Evolutionary conservation across 1,284 basidiomycete species (phyloP).

Genomic region (Cryptococcus sp.): DNA sequence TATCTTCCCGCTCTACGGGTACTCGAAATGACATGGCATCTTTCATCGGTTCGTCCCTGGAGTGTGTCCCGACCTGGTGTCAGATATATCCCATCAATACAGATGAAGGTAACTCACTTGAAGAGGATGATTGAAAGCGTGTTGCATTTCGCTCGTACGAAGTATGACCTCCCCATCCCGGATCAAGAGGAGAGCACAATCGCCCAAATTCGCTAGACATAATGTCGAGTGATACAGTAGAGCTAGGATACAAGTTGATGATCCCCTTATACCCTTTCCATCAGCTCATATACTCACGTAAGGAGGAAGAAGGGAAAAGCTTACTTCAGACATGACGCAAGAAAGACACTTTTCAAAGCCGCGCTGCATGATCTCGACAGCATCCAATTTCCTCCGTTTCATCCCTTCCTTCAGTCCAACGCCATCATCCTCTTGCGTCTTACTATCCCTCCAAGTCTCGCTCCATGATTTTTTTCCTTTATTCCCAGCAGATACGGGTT

Average conservation of each 20-base stretch:
- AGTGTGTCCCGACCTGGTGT: conserved; percentile 71
- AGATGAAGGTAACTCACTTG: conserved; percentile 14
- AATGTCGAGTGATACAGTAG: conserved; percentile 67
- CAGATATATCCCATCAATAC: neutral
- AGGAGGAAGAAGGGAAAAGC: conserved; percentile 3
- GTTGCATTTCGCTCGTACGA: conserved; percentile 92
- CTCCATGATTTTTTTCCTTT: neutral
- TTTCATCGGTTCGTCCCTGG: conserved; percentile 61
- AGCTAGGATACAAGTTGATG: conserved; percentile 56
- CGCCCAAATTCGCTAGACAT: conserved; percentile 85
- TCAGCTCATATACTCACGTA: neutral
- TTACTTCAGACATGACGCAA: conserved; percentile 48
- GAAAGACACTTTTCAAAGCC: conserved; percentile 55
- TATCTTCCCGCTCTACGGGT: conserved; percentile 76
- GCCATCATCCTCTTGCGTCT: neutral
- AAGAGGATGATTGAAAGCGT: conserved; percentile 87
- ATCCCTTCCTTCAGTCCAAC: conserved; percentile 7
- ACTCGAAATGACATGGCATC: conserved; percentile 71
- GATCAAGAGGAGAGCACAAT: conserved; percentile 83
- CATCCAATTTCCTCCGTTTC: conserved; percentile 46
- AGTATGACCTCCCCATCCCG: conserved; percentile 73
- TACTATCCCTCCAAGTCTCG: conserved; percentile 1
- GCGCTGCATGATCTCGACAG: conserved; percentile 56
- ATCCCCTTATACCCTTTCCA: conserved; percentile 53
- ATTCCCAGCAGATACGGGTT: neutral